Percentiles rank a stretch among this genome's conserved stretches.
Conservation (phyloP, 495 filamentous ascomycete genomes). For the Parmelia sp. region DNA sequence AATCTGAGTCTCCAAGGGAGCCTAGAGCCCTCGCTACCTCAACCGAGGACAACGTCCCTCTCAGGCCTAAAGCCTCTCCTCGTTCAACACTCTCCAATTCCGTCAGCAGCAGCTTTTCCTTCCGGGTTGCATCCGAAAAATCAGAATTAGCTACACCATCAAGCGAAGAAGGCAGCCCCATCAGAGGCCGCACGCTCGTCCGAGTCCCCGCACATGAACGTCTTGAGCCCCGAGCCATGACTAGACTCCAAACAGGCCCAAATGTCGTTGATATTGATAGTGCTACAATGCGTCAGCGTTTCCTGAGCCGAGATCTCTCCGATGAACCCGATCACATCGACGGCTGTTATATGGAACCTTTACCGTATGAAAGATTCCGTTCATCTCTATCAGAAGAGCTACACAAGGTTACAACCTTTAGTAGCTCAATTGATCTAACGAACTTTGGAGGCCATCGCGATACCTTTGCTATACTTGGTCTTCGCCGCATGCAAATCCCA, state of each 20-base stretch:
- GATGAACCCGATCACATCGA: conserved; percentile 6
- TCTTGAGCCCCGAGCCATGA: neutral
- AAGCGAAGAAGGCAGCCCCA: conserved; percentile 20
- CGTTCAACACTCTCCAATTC: conserved; percentile 11
- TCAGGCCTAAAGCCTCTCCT: conserved; percentile 17
- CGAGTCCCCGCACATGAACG: conserved; percentile 4
- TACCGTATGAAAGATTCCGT: conserved; percentile 17
- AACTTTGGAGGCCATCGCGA: conserved; percentile 24
- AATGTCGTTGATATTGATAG: conserved; percentile 1
- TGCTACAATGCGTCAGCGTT: neutral
- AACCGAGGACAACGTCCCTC: conserved; percentile 3
- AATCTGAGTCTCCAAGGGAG: neutral
- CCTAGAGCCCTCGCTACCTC: neutral
- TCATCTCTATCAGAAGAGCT: conserved; percentile 23
- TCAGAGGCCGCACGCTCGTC: conserved; percentile 22
- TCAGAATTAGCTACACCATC: neutral
- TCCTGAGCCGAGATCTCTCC: conserved; percentile 16
- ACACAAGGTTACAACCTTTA: conserved; percentile 7
- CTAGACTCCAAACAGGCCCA: neutral
- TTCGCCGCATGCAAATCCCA: conserved; percentile 9
- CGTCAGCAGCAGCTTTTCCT: conserved; percentile 10
- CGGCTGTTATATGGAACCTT: conserved; percentile 7
- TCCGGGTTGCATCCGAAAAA: neutral
- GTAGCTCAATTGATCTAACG: conserved; percentile 17
- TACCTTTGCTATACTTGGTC: conserved; percentile 23